Conservation (phyloP, 2,329 filamentous ascomycete genomes). For the Remersonia thermophila region DNA sequence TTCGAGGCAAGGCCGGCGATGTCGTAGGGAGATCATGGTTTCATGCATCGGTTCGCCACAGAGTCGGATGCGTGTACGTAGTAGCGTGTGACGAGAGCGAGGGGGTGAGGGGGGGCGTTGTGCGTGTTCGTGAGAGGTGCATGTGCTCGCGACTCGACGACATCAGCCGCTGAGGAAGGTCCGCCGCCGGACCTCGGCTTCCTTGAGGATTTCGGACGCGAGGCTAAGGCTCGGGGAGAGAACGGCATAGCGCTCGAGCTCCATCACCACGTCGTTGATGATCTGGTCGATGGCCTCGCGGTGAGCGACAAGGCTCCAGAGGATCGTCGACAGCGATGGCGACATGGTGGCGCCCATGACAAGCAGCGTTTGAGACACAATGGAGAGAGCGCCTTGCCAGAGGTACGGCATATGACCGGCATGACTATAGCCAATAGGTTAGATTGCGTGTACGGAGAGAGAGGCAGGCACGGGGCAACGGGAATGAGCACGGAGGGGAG, state of each 20-base stretch:
- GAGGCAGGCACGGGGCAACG: slow-evolving; percentile 12
- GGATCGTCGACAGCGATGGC: slow-evolving; percentile 53
- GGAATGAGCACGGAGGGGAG: slow-evolving; percentile 1
- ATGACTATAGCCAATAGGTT: slow-evolving; percentile 42
- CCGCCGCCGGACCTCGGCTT: slow-evolving; percentile 62
- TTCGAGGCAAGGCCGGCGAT: no score
- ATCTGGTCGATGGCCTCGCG: slow-evolving; percentile 58
- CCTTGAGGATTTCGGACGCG: slow-evolving; percentile 68
- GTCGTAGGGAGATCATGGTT: background rate
- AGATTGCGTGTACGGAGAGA: slow-evolving; percentile 21
- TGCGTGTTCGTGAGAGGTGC: no score
- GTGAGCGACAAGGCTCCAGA: slow-evolving; percentile 44
- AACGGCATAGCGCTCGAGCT: slow-evolving; percentile 62
- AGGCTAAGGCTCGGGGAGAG: slow-evolving; percentile 65
- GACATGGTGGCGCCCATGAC: slow-evolving; percentile 81
- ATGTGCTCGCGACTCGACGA: no score
- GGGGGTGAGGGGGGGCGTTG: background rate
- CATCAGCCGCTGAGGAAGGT: slow-evolving; percentile 44
- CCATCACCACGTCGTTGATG: slow-evolving; percentile 63
- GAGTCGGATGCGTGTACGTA: slow-evolving; percentile 1
- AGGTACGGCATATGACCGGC: slow-evolving; percentile 76
- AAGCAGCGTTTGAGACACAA: slow-evolving; percentile 69
- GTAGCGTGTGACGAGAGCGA: background rate
- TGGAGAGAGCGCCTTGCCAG: slow-evolving; percentile 73
- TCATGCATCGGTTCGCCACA: background rate